These are phyloP conservation scores for Apiospora saccharicola DNA, from an alignment of 2,329 filamentous ascomycete species.

Conservation along the genomic window DNA sequence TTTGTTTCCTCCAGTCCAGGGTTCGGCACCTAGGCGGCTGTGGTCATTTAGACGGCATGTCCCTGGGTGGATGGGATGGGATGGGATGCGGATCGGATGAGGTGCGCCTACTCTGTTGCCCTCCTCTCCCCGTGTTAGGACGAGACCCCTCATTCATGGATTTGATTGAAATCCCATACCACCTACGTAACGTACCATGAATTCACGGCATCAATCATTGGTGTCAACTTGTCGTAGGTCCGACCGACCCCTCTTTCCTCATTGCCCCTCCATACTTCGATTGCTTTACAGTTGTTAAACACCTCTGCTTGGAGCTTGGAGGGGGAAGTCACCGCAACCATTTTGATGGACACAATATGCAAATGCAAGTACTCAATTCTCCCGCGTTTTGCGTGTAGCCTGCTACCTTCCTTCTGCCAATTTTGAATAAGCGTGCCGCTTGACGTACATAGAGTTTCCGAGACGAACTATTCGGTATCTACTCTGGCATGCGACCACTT, in stretches of 20 bases:
- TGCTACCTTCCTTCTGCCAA: neutral
- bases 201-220: neutral
- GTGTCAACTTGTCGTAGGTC: neutral
- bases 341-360: neutral
- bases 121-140: neutral
- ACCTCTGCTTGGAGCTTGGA: neutral
- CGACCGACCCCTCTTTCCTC: neutral
- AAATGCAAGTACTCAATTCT: neutral
- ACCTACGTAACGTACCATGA: constrained; percentile 1
- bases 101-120: neutral
- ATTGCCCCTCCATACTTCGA: neutral
- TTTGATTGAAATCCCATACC: neutral
- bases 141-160: constrained; percentile 8
- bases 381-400: constrained; percentile 4
- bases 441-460: constrained; percentile 9
- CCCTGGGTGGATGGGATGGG: constrained; percentile 6
- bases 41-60: neutral
- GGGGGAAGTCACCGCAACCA: neutral
- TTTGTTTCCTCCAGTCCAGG: neutral
- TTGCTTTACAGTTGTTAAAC: neutral
- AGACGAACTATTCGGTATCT: neutral
- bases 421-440: neutral
- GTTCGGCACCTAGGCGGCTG: neutral
- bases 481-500: neutral
- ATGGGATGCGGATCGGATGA: neutral